Conservation (phyloP, 2,329 filamentous ascomycete genomes). For the Hypoxylon sp. region DNA sequence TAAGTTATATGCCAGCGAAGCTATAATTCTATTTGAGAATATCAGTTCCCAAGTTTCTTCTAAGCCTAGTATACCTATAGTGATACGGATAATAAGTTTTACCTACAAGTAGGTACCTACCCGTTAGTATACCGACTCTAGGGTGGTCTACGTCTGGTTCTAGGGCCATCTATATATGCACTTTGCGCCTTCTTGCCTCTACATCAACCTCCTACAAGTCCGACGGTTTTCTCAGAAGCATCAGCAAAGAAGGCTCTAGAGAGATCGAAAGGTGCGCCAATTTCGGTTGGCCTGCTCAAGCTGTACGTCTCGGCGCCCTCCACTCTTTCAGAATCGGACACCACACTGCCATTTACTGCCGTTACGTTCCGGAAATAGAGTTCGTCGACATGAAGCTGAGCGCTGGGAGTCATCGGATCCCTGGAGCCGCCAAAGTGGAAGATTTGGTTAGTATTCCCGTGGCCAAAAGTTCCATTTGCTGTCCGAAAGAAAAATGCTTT, state of each 20-base stretch:
- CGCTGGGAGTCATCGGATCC: conserved; percentile 23
- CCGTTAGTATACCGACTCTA: not conserved
- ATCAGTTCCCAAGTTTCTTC: not conserved
- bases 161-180: conserved; percentile 2
- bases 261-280: not conserved
- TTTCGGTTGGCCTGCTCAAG: not conserved
- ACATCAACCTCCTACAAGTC: not conserved
- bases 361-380: conserved; percentile 65
- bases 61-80: not conserved
- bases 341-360: conserved; percentile 27
- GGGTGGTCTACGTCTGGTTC: conserved; percentile 5
- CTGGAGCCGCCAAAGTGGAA: conserved; percentile 60
- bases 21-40: not conserved
- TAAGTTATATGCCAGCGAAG: not conserved
- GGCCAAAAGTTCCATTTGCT: conserved; percentile 56
- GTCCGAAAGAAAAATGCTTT: conserved; percentile 60
- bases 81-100: not conserved
- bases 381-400: conserved; percentile 43
- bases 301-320: conserved; percentile 9
- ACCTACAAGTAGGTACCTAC: not conserved
- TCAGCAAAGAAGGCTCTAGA: conserved; percentile 17
- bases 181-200: not conserved
- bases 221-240: not conserved
- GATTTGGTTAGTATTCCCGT: conserved; percentile 63
- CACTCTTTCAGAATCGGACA: conserved; percentile 25